Evolutionary conservation across 441 rosid species (phyloP), one percentile per base, ranked within the genome.

Genomic region (Erysimum pusillum): DNA sequence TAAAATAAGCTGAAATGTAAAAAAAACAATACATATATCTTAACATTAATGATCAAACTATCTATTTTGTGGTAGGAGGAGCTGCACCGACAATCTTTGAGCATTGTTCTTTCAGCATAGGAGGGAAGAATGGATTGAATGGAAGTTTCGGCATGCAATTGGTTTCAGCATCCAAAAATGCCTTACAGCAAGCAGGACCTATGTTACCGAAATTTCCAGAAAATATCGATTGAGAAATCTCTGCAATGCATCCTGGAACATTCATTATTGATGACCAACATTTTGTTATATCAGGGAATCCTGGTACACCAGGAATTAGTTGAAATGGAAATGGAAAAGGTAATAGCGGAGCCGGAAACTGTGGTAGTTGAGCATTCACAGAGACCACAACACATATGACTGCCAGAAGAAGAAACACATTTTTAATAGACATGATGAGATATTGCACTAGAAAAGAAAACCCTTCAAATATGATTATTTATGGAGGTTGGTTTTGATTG

Each of bases 351-450:
- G 25, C 14, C 2, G 53, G 63, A 41, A 63, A 63, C 2, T 53
- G 62, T 9, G 44, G 76, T 9, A 63, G 6, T 15, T 73, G 77
- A 34, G 77, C 77, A 44, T 74, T 74, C 13, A 17, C 25, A 0
- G 63, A 63, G 2, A 73, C 64, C 11, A 44, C 13, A 7, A 63
- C 20, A 8, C 57, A 73, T 6, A 63, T 12, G 11, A 42, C 2
- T 0, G 3, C 5, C 0, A 63, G 1, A 10, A 31, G 9, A 10
- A 45, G 52, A 28, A 32, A 4, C 8, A 63, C 28, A 42, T 10
- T 44, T 6, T 63, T 73, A 8, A 32, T 32, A 52, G 63, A 42
- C 71, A 73, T 63, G 3, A 13, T 63, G 20, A 13, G 22, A 51
- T 12, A 48, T 65, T 44, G 14, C 11, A 15, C 17, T 4, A 6